Conservation (phyloP, 1,284 basidiomycete species). For the Tylopilus sp. region DNA sequence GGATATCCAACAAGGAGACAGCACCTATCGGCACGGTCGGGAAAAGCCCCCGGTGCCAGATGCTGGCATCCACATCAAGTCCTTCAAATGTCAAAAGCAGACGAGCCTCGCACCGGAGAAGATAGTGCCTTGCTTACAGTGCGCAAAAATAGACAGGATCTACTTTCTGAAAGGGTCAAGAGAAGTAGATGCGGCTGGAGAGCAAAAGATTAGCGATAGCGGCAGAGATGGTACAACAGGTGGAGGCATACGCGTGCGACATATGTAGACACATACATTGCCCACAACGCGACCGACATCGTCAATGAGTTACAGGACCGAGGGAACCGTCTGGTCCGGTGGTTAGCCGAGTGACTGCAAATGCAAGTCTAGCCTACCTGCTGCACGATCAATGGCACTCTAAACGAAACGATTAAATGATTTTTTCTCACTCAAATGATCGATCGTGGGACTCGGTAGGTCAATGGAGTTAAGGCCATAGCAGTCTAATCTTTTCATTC, state of each 20-base stretch:
- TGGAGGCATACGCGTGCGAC: neutral
- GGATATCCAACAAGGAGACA: neutral
- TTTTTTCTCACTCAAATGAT: neutral
- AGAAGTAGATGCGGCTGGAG: neutral
- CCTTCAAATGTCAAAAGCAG: neutral
- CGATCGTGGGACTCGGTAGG: neutral
- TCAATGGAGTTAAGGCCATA: no score
- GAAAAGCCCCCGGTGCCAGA: no score
- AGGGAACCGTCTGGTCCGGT: neutral
- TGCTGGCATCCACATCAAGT: neutral
- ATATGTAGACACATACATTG: no score
- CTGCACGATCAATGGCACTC: neutral
- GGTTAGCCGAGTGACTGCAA: neutral
- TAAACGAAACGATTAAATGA: neutral
- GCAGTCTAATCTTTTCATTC: no score
- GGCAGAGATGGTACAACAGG: neutral
- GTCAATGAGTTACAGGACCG: neutral
- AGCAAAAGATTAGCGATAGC: neutral
- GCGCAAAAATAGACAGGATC: neutral
- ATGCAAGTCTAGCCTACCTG: neutral
- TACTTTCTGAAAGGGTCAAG: slow-evolving; percentile 3
- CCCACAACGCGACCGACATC: no score
- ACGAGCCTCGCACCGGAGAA: neutral
- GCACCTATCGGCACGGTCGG: neutral
- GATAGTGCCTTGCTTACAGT: neutral